A percentile compares a stretch with the other conserved stretches of the same genome.
These are phyloP conservation scores for Aspergillus oerlinghausenensis DNA, from an alignment of 2,329 filamentous ascomycete genomes.

Conservation along the genomic window DNA sequence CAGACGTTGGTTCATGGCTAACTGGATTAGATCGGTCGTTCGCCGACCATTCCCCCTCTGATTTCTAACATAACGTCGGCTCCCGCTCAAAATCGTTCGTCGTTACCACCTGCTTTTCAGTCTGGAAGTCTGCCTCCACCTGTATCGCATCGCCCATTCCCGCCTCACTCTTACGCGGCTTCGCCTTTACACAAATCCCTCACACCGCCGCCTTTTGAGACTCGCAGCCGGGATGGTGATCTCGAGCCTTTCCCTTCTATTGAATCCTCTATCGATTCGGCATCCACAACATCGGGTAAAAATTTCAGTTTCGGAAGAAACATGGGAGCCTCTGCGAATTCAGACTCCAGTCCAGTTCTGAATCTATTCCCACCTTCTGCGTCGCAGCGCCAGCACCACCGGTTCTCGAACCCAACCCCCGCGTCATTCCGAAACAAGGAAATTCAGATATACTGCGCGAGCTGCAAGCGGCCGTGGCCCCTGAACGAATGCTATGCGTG, in stretches of 20 bases:
- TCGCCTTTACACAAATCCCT: constrained; percentile 87
- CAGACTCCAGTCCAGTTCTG: constrained; percentile 56
- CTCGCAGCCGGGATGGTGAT: constrained; percentile 49
- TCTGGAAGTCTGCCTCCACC: constrained; percentile 41
- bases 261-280: constrained; percentile 66
- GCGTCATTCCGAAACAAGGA: constrained; percentile 40
- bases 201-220: constrained; percentile 71
- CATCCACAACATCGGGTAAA: constrained; percentile 51
- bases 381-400: constrained; percentile 35
- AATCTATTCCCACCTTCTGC: constrained; percentile 33
- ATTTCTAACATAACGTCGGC: constrained; percentile 37
- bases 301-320: constrained; percentile 63
- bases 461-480: constrained; percentile 71
- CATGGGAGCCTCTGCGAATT: constrained; percentile 66
- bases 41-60: constrained; percentile 37
- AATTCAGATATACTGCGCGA: constrained; percentile 88
- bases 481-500: constrained; percentile 86
- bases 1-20: constrained; percentile 42
- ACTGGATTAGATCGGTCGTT: constrained; percentile 33
- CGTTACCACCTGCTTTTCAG: constrained; percentile 58
- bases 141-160: constrained; percentile 42
- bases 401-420: constrained; percentile 52
- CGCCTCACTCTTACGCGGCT: constrained; percentile 63
- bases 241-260: constrained; percentile 84
- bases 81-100: constrained; percentile 50